Evolutionary conservation across 2,329 filamentous ascomycete species (phyloP).

Genomic region (Aspergillus carbonarius): DNA sequence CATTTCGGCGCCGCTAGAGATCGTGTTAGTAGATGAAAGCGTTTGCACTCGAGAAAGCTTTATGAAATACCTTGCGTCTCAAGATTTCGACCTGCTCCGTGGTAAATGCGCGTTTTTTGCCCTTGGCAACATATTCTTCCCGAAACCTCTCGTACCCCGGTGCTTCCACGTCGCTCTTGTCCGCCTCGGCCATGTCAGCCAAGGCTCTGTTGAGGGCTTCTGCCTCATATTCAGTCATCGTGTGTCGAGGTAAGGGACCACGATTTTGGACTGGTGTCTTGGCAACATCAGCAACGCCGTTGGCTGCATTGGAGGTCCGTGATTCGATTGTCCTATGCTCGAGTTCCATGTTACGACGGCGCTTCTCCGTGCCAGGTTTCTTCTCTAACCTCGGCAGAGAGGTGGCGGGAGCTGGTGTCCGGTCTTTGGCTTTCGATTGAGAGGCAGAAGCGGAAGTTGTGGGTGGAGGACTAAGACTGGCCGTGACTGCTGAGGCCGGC

Average conservation of each 20-base stretch:
- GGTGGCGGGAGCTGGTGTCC: slow-evolving; percentile 26
- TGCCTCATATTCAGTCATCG: slow-evolving; percentile 59
- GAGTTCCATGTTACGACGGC: slow-evolving; percentile 23
- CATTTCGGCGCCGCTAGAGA: slow-evolving; percentile 57
- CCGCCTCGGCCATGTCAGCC: slow-evolving; percentile 56
- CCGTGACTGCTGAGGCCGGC: slow-evolving; percentile 10
- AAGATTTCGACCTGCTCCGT: slow-evolving; percentile 62
- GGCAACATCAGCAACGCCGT: slow-evolving; percentile 22
- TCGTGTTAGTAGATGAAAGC: slow-evolving; percentile 13
- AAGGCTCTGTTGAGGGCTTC: slow-evolving; percentile 69
- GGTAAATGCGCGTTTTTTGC: slow-evolving; percentile 67
- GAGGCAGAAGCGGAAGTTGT: slow-evolving; percentile 18
- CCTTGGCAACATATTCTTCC: slow-evolving; percentile 54
- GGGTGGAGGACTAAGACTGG: slow-evolving; percentile 22
- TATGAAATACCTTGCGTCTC: slow-evolving; percentile 61
- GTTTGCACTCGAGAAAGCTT: background rate
- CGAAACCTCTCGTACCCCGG: slow-evolving; percentile 53
- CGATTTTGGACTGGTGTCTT: slow-evolving; percentile 20
- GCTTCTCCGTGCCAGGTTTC: slow-evolving; percentile 28
- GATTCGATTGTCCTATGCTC: slow-evolving; percentile 22
- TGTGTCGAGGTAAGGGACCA: slow-evolving; percentile 56
- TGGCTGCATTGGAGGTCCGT: slow-evolving; percentile 20
- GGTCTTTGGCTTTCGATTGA: slow-evolving; percentile 21
- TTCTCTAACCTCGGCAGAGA: slow-evolving; percentile 32
- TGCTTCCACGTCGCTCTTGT: slow-evolving; percentile 58